Conservation (phyloP, 2,329 filamentous ascomycete genomes). For the Zasmidium angulare region DNA sequence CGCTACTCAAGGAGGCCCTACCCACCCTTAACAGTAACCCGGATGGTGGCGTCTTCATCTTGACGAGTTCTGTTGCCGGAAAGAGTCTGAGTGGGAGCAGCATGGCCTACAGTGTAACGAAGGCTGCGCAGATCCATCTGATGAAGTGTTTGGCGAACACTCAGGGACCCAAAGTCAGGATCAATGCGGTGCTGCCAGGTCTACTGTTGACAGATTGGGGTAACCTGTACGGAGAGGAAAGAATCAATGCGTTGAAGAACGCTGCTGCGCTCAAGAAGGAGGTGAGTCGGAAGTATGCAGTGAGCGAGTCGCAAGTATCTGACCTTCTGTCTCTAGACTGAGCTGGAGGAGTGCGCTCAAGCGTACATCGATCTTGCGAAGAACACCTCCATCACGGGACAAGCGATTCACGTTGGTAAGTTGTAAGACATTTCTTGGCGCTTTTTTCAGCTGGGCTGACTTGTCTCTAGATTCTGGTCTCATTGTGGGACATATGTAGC, state of each 20-base stretch:
- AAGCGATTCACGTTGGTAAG: slow-evolving; percentile 46
- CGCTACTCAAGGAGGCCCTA: slow-evolving; percentile 41
- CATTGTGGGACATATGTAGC: slow-evolving; percentile 17
- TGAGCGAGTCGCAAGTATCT: neutral
- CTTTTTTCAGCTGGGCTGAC: neutral
- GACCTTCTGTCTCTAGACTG: slow-evolving; percentile 37
- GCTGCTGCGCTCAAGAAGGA: slow-evolving; percentile 60
- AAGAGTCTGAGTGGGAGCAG: slow-evolving; percentile 54
- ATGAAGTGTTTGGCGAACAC: slow-evolving; percentile 64
- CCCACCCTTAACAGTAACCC: slow-evolving; percentile 61
- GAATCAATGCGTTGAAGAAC: slow-evolving; percentile 55
- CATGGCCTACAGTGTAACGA: slow-evolving; percentile 75
- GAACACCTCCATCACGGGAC: slow-evolving; percentile 53
- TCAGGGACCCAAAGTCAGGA: slow-evolving; percentile 61
- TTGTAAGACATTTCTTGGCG: neutral
- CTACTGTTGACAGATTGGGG: slow-evolving; percentile 68
- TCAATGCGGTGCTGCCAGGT: slow-evolving; percentile 66
- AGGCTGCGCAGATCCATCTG: slow-evolving; percentile 69
- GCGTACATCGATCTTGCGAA: slow-evolving; percentile 56
- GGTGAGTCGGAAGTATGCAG: slow-evolving; percentile 37
- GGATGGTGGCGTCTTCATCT: slow-evolving; percentile 63
- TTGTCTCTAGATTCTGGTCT: slow-evolving; percentile 16
- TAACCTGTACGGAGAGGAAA: slow-evolving; percentile 49
- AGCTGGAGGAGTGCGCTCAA: slow-evolving; percentile 55
- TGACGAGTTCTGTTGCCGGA: slow-evolving; percentile 62